Conservation (phyloP, 2,329 filamentous ascomycete species). For the Sordariomycetes sp. region DNA sequence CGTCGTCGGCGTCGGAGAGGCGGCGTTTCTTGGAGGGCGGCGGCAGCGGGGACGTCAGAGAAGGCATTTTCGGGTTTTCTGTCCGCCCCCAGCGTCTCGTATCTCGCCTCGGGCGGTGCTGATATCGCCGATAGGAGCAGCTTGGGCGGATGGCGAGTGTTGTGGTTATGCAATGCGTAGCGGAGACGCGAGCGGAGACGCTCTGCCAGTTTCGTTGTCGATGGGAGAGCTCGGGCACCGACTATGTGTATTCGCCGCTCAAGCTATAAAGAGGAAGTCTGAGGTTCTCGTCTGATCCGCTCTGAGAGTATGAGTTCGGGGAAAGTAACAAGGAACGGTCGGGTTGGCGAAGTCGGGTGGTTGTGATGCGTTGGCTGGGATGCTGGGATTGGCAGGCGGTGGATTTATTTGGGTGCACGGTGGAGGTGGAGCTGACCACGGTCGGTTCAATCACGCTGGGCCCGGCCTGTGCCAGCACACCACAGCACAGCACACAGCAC, state of each 20-base stretch:
- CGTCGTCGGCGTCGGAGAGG: not conserved
- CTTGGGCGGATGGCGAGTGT: no score
- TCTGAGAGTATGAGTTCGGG: not conserved
- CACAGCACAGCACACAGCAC: not conserved
- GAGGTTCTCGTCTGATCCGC: not conserved
- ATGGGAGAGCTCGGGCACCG: no score
- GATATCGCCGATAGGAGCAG: not conserved
- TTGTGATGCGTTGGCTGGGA: constrained; percentile 9
- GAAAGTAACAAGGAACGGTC: not conserved
- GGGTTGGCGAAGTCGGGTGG: constrained; percentile 6
- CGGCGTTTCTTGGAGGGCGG: not conserved
- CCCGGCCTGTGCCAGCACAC: not conserved
- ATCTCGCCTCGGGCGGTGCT: not conserved
- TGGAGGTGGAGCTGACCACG: constrained; percentile 2
- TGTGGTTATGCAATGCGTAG: no score
- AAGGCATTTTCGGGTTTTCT: not conserved
- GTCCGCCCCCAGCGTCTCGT: not conserved
- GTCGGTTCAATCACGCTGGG: not conserved
- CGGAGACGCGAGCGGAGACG: no score
- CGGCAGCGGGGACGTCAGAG: not conserved
- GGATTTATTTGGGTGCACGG: constrained; percentile 7
- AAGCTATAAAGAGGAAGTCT: not conserved
- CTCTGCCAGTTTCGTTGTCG: no score
- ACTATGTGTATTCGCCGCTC: no score
- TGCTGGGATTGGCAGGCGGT: constrained; percentile 7